Conservation (phyloP, 345 rosid genomes). For the Brassica juncea region DNA sequence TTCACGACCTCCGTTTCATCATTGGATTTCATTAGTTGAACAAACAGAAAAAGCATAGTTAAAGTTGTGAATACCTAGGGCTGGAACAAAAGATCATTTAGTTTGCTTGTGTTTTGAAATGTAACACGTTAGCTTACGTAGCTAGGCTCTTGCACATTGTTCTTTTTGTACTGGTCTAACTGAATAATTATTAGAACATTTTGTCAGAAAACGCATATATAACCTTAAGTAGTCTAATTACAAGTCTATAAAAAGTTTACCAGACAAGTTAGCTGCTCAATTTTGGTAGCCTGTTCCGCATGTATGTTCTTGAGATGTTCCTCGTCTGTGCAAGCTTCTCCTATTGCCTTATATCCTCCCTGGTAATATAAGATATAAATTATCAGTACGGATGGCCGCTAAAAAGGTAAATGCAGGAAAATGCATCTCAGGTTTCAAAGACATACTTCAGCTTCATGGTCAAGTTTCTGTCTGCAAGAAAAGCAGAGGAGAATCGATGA, state of each 20-base stretch:
- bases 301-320: constrained; percentile 55
- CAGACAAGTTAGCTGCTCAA: constrained; percentile 62
- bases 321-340: constrained; percentile 35
- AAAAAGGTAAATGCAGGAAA: background rate
- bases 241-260: constrained; percentile 30
- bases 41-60: no score
- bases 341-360: constrained; percentile 38
- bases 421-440: constrained; percentile 9
- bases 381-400: background rate
- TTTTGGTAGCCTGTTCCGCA: constrained; percentile 65
- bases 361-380: constrained; percentile 21
- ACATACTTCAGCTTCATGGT: constrained; percentile 40
- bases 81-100: no score
- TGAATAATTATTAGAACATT: constrained; percentile 29
- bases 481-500: constrained; percentile 53
- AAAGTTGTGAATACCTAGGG: no score
- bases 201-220: background rate
- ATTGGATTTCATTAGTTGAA: no score
- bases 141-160: no score
- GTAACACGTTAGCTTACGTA: no score
- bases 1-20: constrained; percentile 11
- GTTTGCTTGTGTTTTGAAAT: no score
- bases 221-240: no score
- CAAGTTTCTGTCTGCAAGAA: constrained; percentile 68
- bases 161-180: background rate